A percentile compares a stretch with the other conserved stretches of the same genome.
These are phyloP conservation scores for Kandelia obovata DNA, from an alignment of 345 rosid species.

Conservation along the genomic window DNA sequence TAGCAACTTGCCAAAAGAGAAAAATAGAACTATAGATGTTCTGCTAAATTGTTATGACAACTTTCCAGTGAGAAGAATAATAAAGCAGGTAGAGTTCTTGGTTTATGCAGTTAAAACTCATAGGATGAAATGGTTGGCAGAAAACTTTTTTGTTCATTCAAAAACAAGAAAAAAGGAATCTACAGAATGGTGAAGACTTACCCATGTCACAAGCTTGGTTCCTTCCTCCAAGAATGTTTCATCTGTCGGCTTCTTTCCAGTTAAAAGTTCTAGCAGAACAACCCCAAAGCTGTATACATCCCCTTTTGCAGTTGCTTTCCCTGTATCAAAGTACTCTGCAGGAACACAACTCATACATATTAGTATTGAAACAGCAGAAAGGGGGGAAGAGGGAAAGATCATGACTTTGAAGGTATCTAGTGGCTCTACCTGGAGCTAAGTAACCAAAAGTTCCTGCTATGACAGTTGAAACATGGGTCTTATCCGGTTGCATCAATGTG, in stretches of 20 bases:
- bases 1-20: no score
- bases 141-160: no score
- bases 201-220: constrained; percentile 91
- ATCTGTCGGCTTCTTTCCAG: constrained; percentile 74
- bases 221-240: constrained; percentile 83
- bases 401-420: neutral
- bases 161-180: no score
- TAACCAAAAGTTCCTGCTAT: constrained; percentile 87
- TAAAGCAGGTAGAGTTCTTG: no score
- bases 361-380: neutral
- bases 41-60: no score
- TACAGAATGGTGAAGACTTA: constrained; percentile 16
- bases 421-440: constrained; percentile 66
- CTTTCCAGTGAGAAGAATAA: no score
- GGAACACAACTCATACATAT: constrained; percentile 1
- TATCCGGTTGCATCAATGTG: constrained; percentile 72
- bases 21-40: no score
- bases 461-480: constrained; percentile 79
- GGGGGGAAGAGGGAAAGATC: neutral
- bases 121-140: no score
- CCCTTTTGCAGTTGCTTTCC: constrained; percentile 74
- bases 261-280: constrained; percentile 69
- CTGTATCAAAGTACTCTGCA: constrained; percentile 77
- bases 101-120: no score
- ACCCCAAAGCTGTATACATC: constrained; percentile 91